Percentiles rank a stretch among this genome's conserved stretches.
Conservation (phyloP, 441 rosid genomes). For the Isatis lusitanica region DNA sequence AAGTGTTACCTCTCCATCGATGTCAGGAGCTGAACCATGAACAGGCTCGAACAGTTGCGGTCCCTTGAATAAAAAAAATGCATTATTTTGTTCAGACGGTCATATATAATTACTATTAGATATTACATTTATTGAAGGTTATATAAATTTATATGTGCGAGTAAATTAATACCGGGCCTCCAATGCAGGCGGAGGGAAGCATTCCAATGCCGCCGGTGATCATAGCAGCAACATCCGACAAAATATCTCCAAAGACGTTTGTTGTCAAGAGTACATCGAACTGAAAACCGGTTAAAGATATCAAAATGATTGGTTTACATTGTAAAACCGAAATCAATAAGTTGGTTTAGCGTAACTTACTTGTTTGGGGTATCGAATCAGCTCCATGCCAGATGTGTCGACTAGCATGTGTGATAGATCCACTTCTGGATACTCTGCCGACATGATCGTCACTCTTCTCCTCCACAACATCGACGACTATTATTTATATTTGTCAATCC, state of each 20-base stretch:
- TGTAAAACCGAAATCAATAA: neutral
- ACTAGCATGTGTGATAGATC: neutral
- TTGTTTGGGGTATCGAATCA: conserved; percentile 1
- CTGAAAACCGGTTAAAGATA: neutral
- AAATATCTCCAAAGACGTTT: neutral
- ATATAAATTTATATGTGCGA: neutral
- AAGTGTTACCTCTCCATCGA: neutral
- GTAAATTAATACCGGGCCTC: neutral
- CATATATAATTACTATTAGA: too few relatives aligned
- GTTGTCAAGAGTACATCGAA: conserved; percentile 4
- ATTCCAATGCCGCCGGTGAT: conserved; percentile 8
- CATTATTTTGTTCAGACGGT: neutral
- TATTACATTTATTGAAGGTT: too few relatives aligned
- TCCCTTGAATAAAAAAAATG: neutral
- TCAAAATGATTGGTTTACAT: neutral
- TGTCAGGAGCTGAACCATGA: conserved; percentile 4
- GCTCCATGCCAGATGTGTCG: conserved; percentile 5
- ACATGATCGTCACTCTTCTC: neutral
- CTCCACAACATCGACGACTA: neutral
- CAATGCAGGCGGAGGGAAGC: conserved; percentile 6
- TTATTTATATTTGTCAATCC: neutral
- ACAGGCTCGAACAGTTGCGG: neutral
- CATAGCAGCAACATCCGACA: conserved; percentile 5
- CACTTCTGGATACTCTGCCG: neutral
- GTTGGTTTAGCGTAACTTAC: neutral